These are phyloP conservation scores for Hirschioporus abietinus DNA, from an alignment of 768 basidiomycete genomes.

Conservation along the genomic window DNA sequence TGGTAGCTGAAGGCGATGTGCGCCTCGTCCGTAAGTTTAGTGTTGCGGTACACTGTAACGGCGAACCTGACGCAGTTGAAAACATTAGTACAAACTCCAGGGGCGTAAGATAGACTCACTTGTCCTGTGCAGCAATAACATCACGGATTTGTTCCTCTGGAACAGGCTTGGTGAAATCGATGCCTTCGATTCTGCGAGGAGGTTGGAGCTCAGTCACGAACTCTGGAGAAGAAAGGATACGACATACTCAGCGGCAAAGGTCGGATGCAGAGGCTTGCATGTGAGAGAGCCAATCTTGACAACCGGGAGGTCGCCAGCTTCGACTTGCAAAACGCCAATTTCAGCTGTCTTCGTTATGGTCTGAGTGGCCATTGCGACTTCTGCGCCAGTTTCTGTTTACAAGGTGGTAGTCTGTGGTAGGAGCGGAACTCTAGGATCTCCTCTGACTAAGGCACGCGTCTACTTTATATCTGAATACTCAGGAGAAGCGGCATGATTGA, in stretches of 20 bases:
- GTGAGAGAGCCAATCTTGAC: slow-evolving; percentile 14
- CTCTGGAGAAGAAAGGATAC: background rate
- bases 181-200: slow-evolving; percentile 20
- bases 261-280: slow-evolving; percentile 21
- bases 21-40: slow-evolving; percentile 22
- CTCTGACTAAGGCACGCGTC: background rate
- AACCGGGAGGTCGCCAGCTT: background rate
- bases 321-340: background rate
- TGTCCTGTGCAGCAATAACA: slow-evolving; percentile 15
- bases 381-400: background rate
- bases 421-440: background rate
- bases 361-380: background rate
- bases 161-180: slow-evolving; percentile 24
- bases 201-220: background rate
- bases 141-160: slow-evolving; percentile 17
- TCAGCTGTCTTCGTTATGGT: background rate
- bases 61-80: slow-evolving; percentile 17
- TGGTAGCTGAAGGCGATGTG: slow-evolving; percentile 19
- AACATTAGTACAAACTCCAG: slow-evolving; percentile 7
- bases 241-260: slow-evolving; percentile 15
- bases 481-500: background rate
- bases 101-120: slow-evolving; percentile 5
- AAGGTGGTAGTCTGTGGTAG: too few relatives aligned
- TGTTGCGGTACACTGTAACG: slow-evolving; percentile 25
- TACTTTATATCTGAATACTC: background rate